Evolutionary conservation across 345 rosid genomes (phyloP).

Genomic region (Populus nigra): DNA sequence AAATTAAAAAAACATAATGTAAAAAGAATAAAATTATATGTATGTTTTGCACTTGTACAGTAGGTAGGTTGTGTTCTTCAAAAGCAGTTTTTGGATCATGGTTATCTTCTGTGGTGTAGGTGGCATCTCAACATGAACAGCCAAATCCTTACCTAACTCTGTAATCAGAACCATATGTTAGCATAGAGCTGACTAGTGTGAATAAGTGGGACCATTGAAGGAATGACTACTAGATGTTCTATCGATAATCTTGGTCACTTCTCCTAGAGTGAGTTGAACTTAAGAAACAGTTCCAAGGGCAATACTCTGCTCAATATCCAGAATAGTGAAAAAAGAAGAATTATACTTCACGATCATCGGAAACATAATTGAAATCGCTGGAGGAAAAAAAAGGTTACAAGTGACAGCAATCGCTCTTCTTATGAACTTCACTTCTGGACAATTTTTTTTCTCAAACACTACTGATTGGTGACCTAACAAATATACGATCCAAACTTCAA

Average conservation of each 20-base stretch:
- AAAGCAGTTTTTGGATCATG: not conserved
- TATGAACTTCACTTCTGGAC: not conserved
- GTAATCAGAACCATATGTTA: not conserved
- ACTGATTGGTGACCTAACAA: not conserved
- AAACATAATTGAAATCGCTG: not conserved
- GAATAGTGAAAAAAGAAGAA: not conserved
- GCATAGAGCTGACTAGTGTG: not conserved
- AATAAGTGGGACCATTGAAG: constrained; percentile 1
- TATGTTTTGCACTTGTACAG: not conserved
- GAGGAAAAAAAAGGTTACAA: not conserved
- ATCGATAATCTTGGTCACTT: not conserved
- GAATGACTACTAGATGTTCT: not conserved
- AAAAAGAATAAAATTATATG: no score
- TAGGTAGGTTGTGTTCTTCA: not conserved
- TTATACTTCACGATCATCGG: not conserved
- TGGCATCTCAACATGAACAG: constrained; percentile 12
- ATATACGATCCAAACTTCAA: no score
- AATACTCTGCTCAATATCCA: not conserved
- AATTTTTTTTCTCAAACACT: not conserved
- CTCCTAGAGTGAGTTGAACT: not conserved
- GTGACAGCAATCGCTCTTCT: not conserved
- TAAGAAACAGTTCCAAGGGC: not conserved
- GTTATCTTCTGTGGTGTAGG: not conserved
- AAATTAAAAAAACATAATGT: no score
- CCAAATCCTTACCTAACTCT: constrained; percentile 21